Percentiles rank a stretch among this genome's conserved stretches.
Conservation (phyloP, 768 basidiomycete species). For the Boletus rubescentipes region DNA sequence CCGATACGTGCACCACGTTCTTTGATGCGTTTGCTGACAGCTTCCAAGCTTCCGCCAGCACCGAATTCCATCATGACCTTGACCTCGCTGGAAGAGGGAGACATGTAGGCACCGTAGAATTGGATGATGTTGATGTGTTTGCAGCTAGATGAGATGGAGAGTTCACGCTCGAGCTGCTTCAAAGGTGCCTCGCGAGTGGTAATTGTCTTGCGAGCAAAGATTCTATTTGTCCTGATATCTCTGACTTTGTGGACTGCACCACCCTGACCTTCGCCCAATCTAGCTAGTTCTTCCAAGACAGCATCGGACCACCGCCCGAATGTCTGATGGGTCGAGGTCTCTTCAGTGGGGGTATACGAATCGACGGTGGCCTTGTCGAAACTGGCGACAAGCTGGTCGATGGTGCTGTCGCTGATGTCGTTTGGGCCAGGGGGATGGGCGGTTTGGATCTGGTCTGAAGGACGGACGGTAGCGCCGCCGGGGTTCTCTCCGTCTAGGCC, state of each 20-base stretch:
- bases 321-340: slow-evolving; percentile 28
- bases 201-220: slow-evolving; percentile 95
- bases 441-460: slow-evolving; percentile 35
- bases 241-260: slow-evolving; percentile 94
- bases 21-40: slow-evolving; percentile 81
- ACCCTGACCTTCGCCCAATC: slow-evolving; percentile 93
- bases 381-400: slow-evolving; percentile 36
- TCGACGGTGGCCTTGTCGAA: slow-evolving; percentile 32
- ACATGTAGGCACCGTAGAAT: slow-evolving; percentile 92
- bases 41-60: slow-evolving; percentile 88
- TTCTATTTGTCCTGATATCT: slow-evolving; percentile 72
- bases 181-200: slow-evolving; percentile 87
- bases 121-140: slow-evolving; percentile 84
- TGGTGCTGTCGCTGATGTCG: slow-evolving; percentile 33
- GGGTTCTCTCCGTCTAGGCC: slow-evolving; percentile 37
- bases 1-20: slow-evolving; percentile 76
- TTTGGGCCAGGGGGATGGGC: slow-evolving; percentile 28
- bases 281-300: slow-evolving; percentile 68
- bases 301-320: slow-evolving; percentile 60
- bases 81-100: slow-evolving; percentile 84
- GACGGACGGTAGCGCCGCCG: slow-evolving; percentile 44
- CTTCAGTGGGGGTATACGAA: slow-evolving; percentile 36
- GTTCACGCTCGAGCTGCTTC: slow-evolving; percentile 90
- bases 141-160: slow-evolving; percentile 84
- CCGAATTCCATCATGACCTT: slow-evolving; percentile 93